Conservation (phyloP, 305 asterid genomes). For the Fraxinus paxiana region DNA sequence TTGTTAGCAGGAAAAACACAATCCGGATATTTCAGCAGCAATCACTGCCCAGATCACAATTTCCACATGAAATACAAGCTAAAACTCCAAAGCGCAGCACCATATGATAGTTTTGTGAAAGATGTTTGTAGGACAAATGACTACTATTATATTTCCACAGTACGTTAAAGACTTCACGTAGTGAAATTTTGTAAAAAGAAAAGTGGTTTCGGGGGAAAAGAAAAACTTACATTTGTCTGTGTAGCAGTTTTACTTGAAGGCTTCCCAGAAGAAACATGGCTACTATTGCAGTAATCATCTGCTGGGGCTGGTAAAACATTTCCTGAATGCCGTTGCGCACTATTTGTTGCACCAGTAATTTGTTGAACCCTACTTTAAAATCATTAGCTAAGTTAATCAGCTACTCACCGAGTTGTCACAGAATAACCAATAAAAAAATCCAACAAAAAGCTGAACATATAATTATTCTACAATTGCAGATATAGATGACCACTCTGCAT, state of each 20-base stretch:
- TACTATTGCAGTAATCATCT: conserved; percentile 64
- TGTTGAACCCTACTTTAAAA: conserved; percentile 75
- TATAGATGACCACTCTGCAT: neutral
- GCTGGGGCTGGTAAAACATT: conserved; percentile 84
- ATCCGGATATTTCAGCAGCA: neutral
- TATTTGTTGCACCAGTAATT: conserved; percentile 56
- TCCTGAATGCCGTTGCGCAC: conserved; percentile 73
- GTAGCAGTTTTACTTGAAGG: conserved; percentile 46
- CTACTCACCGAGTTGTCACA: conserved; percentile 4
- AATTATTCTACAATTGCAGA: neutral
- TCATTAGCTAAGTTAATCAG: conserved; percentile 35
- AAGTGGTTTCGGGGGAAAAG: neutral
- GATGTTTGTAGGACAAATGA: neutral
- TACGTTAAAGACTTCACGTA: neutral
- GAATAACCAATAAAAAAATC: neutral
- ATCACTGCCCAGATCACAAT: neutral
- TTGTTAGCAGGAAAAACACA: neutral
- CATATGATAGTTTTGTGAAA: conserved; percentile 4
- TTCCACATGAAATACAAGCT: neutral
- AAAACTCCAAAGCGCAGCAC: neutral
- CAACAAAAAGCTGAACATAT: neutral
- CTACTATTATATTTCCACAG: neutral
- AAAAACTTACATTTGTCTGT: conserved; percentile 63
- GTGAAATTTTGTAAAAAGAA: neutral
- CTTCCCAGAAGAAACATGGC: conserved; percentile 50